A percentile compares a stretch with the other conserved stretches of the same genome.
phyloP scores from a whole-genome alignment of 805 yeast species.

The Candida maesae region DNA sequence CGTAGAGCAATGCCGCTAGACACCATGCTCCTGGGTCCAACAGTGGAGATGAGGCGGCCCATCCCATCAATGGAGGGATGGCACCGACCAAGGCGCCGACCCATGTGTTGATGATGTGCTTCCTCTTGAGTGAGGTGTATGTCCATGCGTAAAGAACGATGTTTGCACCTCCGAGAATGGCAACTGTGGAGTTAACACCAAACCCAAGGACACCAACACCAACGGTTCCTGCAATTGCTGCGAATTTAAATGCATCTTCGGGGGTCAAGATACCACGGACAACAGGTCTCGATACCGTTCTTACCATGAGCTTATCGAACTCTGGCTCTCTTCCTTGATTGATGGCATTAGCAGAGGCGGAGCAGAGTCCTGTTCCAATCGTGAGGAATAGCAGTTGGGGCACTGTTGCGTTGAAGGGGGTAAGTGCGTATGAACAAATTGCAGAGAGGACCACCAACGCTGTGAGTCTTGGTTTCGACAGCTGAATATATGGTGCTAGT shows the following conservation, averaged over 20 bases:
- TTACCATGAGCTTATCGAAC: conserved; percentile 79
- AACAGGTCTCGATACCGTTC: conserved; percentile 88
- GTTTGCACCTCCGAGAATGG: conserved; percentile 74
- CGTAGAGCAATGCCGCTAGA: conserved; percentile 81
- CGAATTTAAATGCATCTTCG: conserved; percentile 74
- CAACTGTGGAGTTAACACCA: conserved; percentile 87
- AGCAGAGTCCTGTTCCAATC: conserved; percentile 79
- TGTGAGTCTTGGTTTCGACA: conserved; percentile 89
- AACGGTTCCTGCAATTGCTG: conserved; percentile 63
- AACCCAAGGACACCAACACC: conserved; percentile 66
- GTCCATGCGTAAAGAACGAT: conserved; percentile 84
- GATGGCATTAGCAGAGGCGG: conserved; percentile 94
- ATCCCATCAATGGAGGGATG: conserved; percentile 97
- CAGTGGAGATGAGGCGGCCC: conserved; percentile 88
- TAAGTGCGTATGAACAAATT: conserved; percentile 88
- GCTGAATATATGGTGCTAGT: conserved; percentile 62
- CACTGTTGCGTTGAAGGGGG: conserved; percentile 78
- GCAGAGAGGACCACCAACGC: conserved; percentile 86
- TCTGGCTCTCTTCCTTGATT: conserved; percentile 96
- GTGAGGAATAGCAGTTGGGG: conserved; percentile 70
- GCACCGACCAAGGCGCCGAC: conserved; percentile 99
- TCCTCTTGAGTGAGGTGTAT: conserved; percentile 86
- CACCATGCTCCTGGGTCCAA: conserved; percentile 94
- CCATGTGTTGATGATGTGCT: conserved; percentile 90
- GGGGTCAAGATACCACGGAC: conserved; percentile 79